Evolutionary conservation across 495 filamentous ascomycete genomes (phyloP), one percentile per base, ranked within the genome.

Genomic region (Aspergillus heteromorphus): DNA sequence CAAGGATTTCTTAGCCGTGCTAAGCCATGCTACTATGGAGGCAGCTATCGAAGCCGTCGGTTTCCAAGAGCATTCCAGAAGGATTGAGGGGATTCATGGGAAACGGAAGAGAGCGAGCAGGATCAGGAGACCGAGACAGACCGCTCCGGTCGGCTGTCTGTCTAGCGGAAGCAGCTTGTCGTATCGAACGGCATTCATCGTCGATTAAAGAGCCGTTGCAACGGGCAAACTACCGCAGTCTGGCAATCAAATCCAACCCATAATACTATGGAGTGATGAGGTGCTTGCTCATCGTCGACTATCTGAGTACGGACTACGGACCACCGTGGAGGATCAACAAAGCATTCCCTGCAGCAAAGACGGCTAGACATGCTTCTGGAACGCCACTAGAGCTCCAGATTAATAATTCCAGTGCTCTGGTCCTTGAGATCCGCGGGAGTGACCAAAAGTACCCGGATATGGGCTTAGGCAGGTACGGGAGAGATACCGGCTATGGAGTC

Each of bases 61-160:
- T 31, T 60, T 56, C 52, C 41, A 40, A 25, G 47, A 34, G 53
- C 17, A 20, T 64, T 64, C 61, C 49, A 60, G 61, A 64, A 64
- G 61, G 57, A 60, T 54, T 45, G 47, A 56, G 55, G 52, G 55
- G 49, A 45, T 47, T 55, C 41, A 40, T 49, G n/a, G n/a, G 45
- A 49, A 55, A 20, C 42, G 21, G 48, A 16, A 40, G 18, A 14
- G 48, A 59, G 40, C 25, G 48, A 59, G 40, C 25, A 25, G 8
- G 25, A 34, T 42, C 49, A 19, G 30, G 51, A 3, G 30, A 47
- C 29, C 38, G 8, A n/a, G n/a, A n/a, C n/a, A n/a, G 40, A 49
- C 25, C 25, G 25, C 20, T 49, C 23, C 30, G 17, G 11, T 36
- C 31, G 20, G 21, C 38, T 23, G n/a, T 40, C 9, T 42, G 41